These are phyloP conservation scores for Pinus taeda DNA, from an alignment of 75 land plant genomes.

Conservation along the genomic window DNA sequence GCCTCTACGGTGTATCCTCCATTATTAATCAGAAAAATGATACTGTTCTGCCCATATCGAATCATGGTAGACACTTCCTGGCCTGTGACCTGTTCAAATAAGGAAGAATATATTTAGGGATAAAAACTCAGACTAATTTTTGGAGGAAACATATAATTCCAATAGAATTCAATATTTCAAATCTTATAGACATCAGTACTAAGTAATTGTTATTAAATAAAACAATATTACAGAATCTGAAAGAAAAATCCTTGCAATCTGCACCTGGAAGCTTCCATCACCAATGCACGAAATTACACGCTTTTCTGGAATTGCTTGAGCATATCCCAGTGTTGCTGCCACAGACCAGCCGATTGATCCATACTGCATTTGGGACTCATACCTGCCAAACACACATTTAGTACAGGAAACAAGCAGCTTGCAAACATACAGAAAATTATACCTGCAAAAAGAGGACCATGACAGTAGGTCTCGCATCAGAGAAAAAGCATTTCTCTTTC, in stretches of 20 bases:
- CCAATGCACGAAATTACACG: constrained; percentile 77
- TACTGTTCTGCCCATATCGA: too few relatives aligned
- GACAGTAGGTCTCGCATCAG: background rate
- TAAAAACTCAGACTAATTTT: too few relatives aligned
- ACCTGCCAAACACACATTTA: constrained; percentile 21
- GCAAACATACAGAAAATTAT: background rate
- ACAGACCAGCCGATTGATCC: constrained; percentile 78
- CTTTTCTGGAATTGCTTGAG: constrained; percentile 53
- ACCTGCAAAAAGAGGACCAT: background rate
- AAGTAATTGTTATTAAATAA: too few relatives aligned
- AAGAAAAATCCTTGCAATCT: background rate
- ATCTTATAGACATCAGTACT: background rate
- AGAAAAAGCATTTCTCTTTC: background rate
- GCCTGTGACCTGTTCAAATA: too few relatives aligned
- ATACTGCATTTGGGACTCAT: constrained; percentile 88
- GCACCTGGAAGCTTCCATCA: constrained; percentile 83
- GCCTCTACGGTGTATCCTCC: too few relatives aligned
- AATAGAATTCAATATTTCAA: background rate
- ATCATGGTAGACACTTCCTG: too few relatives aligned
- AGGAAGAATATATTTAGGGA: too few relatives aligned
- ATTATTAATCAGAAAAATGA: too few relatives aligned
- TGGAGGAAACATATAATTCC: background rate
- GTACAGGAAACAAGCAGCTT: background rate
- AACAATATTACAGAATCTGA: background rate
- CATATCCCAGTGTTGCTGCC: constrained; percentile 75